Base-by-base conservation (phyloP, 1,284 basidiomycete genomes). In the Testicularia cyperi region DNA sequence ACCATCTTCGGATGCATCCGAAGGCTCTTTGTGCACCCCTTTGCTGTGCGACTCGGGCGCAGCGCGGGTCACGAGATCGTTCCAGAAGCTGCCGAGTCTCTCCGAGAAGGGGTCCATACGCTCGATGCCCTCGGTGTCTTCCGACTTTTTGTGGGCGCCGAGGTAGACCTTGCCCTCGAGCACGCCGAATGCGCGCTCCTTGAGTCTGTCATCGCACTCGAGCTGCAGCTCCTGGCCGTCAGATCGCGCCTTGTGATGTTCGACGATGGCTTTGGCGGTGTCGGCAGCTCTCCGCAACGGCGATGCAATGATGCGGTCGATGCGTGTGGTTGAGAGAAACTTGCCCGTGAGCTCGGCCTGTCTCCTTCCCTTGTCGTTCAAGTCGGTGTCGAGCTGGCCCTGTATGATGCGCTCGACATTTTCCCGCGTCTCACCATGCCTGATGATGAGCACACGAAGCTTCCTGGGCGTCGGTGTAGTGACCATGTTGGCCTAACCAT, bases 401-500 rank as follows among this genome's bases (percentile, higher is more conserved):
- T 75, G 74, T 21, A 75, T 68, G 56, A 74, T 70, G 19, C 70
- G 63, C 25, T 45, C 36, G 21, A 73, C 74, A 35, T 75, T 75
- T 18, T 70, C 58, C 26, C 65, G 47, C 27, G 74, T 75, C 40
- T 75, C 74, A 25, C 72, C 72, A 42, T 74, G 74, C 5, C 72
- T 61, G 24, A 74, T 56, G 26, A 75, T 46, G 23, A 74, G 40
- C 3, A 75, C 39, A 9, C 69, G 65, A 6, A 60, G 44, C 16
- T 34, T 33, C 9, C 25, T 28, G 3, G 46, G 46, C n/a, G n/a
- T n/a, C n/a, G n/a, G n/a, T n/a, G n/a, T n/a, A n/a, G n/a, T n/a
- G n/a, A n/a, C n/a, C n/a, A n/a, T n/a, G n/a, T n/a, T n/a, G n/a
- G n/a, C n/a, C n/a, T n/a, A n/a, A n/a, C n/a, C n/a, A n/a, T n/a